Evolutionary conservation across 75 land plant species (phyloP), one percentile per base, ranked within the genome.

Genomic region (Cryptomeria japonica): DNA sequence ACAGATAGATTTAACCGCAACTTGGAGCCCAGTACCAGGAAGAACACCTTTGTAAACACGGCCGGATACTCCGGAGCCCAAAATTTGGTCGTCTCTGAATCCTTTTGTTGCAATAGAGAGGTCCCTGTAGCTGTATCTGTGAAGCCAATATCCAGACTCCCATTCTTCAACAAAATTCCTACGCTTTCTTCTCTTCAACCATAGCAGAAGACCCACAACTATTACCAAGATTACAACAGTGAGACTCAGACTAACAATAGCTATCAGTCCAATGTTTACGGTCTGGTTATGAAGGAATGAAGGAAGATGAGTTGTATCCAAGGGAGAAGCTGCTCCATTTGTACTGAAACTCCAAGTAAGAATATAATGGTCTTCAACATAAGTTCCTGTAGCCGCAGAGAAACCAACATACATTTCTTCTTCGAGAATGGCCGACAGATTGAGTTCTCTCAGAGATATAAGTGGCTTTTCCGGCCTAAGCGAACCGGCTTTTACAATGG

Each of bases 21-120:
- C 28, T 41, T 79, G 28, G 1, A 38, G 22, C 6, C 72, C 39
- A 31, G 10, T 14, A 1, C 13, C 9, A 13, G 76, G 86, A 11
- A 90, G 56, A 46, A 41, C 61, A 25, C 90, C 90, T 41, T 37
- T 90, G 90, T 90, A 90, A 36, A 90, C 90, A 28, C 37, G 34
- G 2, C 90, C 90, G 47, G 87, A 90, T 5, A 86, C 90, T 8
- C 90, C 90, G 1, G 1, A 19, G 3, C 90, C 90, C 46, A 90
- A 28, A 16, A 89, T 18, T 34, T 68, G 58, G 32, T 42, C 56
- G 16, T 87, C 85, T 5, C 72, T 41, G 85, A 89, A 89, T 2
- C 85, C 75, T 31, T 36, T 64, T 13, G 89, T 89, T 2, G 90
- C 90, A 13, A 11, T 64, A 19, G 19, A n/a, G 6, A 89, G 18